A percentile compares a stretch with the other conserved stretches of the same genome.
phyloP scores from a whole-genome alignment of 345 rosid species.

The Lepidium africanum region DNA sequence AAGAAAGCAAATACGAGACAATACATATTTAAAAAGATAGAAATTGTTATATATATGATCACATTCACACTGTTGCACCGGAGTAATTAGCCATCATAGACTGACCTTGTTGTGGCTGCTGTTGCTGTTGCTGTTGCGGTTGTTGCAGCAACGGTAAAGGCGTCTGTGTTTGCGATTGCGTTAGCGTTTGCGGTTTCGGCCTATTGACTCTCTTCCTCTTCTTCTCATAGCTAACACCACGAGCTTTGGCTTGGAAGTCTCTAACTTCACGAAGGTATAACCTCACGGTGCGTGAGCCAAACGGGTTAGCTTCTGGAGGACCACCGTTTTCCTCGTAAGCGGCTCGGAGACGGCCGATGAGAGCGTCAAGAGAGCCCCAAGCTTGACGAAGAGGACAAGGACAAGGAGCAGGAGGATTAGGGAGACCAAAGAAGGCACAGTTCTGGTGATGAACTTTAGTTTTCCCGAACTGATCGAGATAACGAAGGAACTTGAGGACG shows the following conservation, averaged over 20 bases:
- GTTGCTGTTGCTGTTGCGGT: slow-evolving; percentile 13
- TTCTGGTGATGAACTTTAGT: slow-evolving; percentile 26
- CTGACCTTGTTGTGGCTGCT: slow-evolving; percentile 25
- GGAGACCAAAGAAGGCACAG: slow-evolving; percentile 31
- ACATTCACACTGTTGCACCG: slow-evolving; percentile 15
- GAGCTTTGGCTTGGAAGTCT: slow-evolving; percentile 32
- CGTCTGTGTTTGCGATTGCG: slow-evolving; percentile 14
- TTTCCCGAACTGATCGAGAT: slow-evolving; percentile 33
- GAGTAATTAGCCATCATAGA: slow-evolving; percentile 30
- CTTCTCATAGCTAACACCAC: slow-evolving; percentile 31
- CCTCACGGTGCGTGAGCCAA: slow-evolving; percentile 33
- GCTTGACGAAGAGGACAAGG: slow-evolving; percentile 34
- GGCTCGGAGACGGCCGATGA: slow-evolving; percentile 31
- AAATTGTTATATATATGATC: neutral
- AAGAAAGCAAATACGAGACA: slow-evolving; percentile 10
- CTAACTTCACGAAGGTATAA: slow-evolving; percentile 27
- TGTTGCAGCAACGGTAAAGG: slow-evolving; percentile 15
- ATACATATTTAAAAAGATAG: slow-evolving; percentile 5
- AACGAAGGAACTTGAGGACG: slow-evolving; percentile 32
- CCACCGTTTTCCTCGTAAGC: slow-evolving; percentile 36
- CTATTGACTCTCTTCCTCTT: slow-evolving; percentile 41
- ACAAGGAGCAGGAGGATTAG: slow-evolving; percentile 32
- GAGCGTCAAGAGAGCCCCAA: slow-evolving; percentile 33
- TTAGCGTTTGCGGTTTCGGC: slow-evolving; percentile 9
- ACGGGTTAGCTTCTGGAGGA: slow-evolving; percentile 29